Percentiles rank a stretch among this genome's conserved stretches.
These are phyloP conservation scores for Chlorophyllum brunneum DNA, from an alignment of 768 basidiomycete species.

Conservation along the genomic window DNA sequence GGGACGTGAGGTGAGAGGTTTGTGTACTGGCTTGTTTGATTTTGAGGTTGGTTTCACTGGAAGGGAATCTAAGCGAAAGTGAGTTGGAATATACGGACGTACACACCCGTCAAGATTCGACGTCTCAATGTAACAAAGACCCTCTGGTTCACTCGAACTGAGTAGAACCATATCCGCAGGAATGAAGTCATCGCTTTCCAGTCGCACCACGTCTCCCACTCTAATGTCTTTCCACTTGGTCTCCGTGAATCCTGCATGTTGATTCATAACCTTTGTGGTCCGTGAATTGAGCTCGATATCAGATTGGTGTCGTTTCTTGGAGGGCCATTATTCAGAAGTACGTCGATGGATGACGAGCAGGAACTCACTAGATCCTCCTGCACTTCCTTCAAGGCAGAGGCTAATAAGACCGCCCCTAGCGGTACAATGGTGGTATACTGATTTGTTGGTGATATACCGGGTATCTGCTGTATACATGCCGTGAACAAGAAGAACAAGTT, in stretches of 20 bases:
- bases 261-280: slow-evolving; percentile 66
- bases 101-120: slow-evolving; percentile 93
- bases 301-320: slow-evolving; percentile 92
- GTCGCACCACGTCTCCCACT: slow-evolving; percentile 89
- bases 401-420: slow-evolving; percentile 81
- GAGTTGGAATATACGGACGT: not conserved
- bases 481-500: slow-evolving; percentile 99
- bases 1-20: slow-evolving; percentile 75
- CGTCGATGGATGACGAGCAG: not conserved
- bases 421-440: slow-evolving; percentile 93
- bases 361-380: slow-evolving; percentile 86
- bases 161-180: slow-evolving; percentile 90
- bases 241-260: slow-evolving; percentile 58
- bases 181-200: slow-evolving; percentile 92
- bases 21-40: slow-evolving; percentile 94
- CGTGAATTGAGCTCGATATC: slow-evolving; percentile 90
- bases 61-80: slow-evolving; percentile 2
- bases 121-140: slow-evolving; percentile 96
- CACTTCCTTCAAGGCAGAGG: slow-evolving; percentile 92
- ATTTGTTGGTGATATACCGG: slow-evolving; percentile 95
- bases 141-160: slow-evolving; percentile 92
- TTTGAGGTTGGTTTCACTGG: slow-evolving; percentile 95
- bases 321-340: slow-evolving; percentile 7
- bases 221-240: slow-evolving; percentile 86
- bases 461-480: slow-evolving; percentile 95